phyloP scores from a whole-genome alignment of 331 rosid genomes.

The Quercus phellos region DNA sequence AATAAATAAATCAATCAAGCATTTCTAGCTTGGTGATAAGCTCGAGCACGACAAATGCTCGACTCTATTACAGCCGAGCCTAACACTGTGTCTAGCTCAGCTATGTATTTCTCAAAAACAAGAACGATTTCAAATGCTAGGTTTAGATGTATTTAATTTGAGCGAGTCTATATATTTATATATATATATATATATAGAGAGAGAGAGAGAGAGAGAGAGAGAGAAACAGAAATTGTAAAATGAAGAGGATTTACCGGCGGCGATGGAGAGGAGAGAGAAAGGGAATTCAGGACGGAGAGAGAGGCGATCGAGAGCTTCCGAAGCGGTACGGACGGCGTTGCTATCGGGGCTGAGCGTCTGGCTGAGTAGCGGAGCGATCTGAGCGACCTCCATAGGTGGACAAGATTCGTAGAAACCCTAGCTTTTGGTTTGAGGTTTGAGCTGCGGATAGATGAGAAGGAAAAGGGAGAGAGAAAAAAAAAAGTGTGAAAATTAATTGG shows the following conservation, averaged over 20 bases:
- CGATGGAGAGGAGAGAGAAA: conserved; percentile 52
- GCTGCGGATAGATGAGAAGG: not conserved
- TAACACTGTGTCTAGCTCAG: too few relatives aligned
- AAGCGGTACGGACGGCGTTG: conserved; percentile 42
- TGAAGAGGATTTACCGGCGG: conserved; percentile 39
- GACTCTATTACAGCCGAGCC: too few relatives aligned
- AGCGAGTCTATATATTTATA: too few relatives aligned
- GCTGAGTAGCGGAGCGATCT: conserved; percentile 49
- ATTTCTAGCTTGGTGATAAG: too few relatives aligned
- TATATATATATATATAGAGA: too few relatives aligned
- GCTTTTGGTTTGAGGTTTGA: not conserved
- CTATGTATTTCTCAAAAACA: too few relatives aligned
- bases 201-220: not conserved
- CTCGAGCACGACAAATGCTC: too few relatives aligned
- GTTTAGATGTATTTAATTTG: too few relatives aligned
- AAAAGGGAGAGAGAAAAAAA: not conserved
- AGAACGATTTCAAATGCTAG: too few relatives aligned
- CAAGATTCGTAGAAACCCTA: conserved; percentile 43
- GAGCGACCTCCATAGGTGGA: conserved; percentile 35
- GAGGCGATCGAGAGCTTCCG: conserved; percentile 55
- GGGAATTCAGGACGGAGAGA: conserved; percentile 57
- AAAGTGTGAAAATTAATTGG: conserved; percentile 12
- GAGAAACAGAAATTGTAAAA: not conserved
- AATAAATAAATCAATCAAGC: too few relatives aligned
- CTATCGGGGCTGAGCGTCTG: conserved; percentile 56